Conservation (phyloP, 2,329 filamentous ascomycete species). For the Didymella pomorum region DNA sequence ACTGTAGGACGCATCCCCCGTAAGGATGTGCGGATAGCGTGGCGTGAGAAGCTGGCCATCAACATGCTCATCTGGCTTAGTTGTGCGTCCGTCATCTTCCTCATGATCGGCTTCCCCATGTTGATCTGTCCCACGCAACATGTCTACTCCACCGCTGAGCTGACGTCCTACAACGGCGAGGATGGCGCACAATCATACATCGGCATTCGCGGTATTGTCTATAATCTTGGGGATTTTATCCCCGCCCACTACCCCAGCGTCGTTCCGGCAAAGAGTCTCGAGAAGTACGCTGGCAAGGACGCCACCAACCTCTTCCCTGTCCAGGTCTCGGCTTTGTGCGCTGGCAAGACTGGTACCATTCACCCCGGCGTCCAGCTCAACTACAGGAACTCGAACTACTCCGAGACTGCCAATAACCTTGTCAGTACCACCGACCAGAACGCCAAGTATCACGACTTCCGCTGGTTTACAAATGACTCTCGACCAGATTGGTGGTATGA, state of each 20-base stretch:
- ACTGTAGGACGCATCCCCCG: constrained; percentile 84
- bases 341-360: constrained; percentile 73
- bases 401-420: constrained; percentile 67
- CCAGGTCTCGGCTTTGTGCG: constrained; percentile 90
- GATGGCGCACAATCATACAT: constrained; percentile 70
- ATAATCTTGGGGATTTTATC: constrained; percentile 78
- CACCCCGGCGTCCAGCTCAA: constrained; percentile 81
- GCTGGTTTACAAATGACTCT: constrained; percentile 79
- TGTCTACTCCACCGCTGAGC: constrained; percentile 81
- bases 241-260: constrained; percentile 80
- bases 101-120: constrained; percentile 86
- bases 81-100: constrained; percentile 80
- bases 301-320: constrained; percentile 90
- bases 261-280: constrained; percentile 67
- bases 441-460: constrained; percentile 89
- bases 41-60: constrained; percentile 97
- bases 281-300: constrained; percentile 86
- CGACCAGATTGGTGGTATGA: constrained; percentile 93
- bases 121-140: constrained; percentile 92
- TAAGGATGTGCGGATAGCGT: constrained; percentile 90
- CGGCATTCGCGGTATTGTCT: constrained; percentile 87
- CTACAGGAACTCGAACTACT: constrained; percentile 79
- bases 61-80: constrained; percentile 95
- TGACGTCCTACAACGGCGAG: constrained; percentile 78
- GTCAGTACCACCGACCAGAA: constrained; percentile 75